Conservation (phyloP, 495 filamentous ascomycete genomes). For the Xylaria acuta region DNA sequence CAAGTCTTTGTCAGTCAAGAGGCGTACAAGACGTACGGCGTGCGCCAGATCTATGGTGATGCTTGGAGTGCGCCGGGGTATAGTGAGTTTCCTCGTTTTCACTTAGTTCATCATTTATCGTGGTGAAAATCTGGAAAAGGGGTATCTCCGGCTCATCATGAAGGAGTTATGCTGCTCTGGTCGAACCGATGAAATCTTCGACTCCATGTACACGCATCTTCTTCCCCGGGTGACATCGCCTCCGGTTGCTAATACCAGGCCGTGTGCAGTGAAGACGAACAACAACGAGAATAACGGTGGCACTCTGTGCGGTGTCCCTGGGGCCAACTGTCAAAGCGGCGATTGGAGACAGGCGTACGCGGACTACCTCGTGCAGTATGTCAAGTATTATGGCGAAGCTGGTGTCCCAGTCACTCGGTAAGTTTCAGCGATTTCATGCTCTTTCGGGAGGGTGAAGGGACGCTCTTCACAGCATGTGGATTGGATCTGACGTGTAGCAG, state of each 20-base stretch:
- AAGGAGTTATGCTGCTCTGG: too few species aligned
- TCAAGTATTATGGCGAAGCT: constrained; percentile 56
- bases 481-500: constrained; percentile 22
- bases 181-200: neutral
- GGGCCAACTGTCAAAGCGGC: constrained; percentile 51
- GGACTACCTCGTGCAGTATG: constrained; percentile 60
- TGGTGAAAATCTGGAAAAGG: neutral
- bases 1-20: constrained; percentile 61
- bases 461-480: neutral
- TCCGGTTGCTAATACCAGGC: constrained; percentile 45
- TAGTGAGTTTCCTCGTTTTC: constrained; percentile 4
- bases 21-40: constrained; percentile 53
- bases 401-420: constrained; percentile 59
- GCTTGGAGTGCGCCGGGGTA: constrained; percentile 25
- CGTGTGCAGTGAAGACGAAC: constrained; percentile 64
- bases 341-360: constrained; percentile 65
- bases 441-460: neutral
- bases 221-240: neutral
- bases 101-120: neutral
- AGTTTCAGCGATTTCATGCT: constrained; percentile 36
- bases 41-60: constrained; percentile 61
- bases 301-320: constrained; percentile 59
- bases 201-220: neutral
- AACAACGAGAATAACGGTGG: constrained; percentile 57
- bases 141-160: too few species aligned